phyloP scores from a whole-genome alignment of 345 rosid genomes.

The Eucalyptus cloeziana region DNA sequence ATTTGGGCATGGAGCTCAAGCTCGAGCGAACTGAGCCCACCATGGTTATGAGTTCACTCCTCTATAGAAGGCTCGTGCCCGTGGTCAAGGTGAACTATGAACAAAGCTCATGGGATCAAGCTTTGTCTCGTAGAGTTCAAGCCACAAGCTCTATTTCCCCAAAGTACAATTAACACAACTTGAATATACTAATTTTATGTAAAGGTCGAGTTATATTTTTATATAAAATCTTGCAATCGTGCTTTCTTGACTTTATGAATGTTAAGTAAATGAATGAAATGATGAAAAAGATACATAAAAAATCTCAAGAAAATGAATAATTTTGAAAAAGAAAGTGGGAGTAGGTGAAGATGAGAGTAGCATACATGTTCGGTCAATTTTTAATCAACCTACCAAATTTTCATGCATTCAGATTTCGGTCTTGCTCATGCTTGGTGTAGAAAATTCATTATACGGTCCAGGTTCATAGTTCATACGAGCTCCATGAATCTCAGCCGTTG shows the following conservation, averaged over 20 bases:
- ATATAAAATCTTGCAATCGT: accelerated
- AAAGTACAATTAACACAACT: too few species aligned
- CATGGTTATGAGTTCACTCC: too few species aligned
- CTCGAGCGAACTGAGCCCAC: too few species aligned
- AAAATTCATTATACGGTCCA: not conserved
- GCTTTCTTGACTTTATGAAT: not conserved
- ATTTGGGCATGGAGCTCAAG: too few species aligned
- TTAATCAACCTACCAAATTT: not conserved
- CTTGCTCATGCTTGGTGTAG: not conserved
- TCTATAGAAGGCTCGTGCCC: too few species aligned
- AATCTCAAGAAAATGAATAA: not conserved
- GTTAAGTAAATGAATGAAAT: not conserved
- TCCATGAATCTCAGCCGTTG: not conserved
- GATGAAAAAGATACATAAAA: not conserved
- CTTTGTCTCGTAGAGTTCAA: too few species aligned
- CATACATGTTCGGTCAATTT: not conserved
- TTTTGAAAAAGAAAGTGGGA: not conserved
- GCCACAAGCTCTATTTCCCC: too few species aligned
- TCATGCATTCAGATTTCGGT: not conserved
- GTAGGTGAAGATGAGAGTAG: not conserved
- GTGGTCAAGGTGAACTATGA: too few species aligned
- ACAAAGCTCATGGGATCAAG: too few species aligned
- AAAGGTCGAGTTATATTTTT: too few species aligned
- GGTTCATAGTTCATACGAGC: not conserved
- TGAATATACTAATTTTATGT: accelerated